Conservation (phyloP, 495 filamentous ascomycete species). For the Penicillium simplicissimum region DNA sequence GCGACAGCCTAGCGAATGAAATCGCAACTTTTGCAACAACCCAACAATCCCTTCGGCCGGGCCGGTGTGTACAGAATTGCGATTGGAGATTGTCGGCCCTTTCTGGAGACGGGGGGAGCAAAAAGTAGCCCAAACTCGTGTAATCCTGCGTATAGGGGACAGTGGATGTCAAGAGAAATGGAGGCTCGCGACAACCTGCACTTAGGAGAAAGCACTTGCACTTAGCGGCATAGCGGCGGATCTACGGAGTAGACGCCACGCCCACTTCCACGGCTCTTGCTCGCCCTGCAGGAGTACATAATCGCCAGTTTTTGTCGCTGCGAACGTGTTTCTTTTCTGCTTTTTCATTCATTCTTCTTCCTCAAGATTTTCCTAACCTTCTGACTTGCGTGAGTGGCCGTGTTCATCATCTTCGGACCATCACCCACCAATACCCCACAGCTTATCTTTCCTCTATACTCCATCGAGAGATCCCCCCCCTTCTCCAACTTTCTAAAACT, state of each 20-base stretch:
- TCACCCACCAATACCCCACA: not conserved
- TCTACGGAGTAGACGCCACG: constrained; percentile 25
- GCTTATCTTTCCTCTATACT: constrained; percentile 6
- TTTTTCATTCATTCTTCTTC: constrained; percentile 15
- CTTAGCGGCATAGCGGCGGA: constrained; percentile 32
- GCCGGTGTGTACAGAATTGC: constrained; percentile 1
- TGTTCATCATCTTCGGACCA: not conserved
- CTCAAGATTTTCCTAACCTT: not conserved
- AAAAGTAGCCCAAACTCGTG: constrained; percentile 11
- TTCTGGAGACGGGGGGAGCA: constrained; percentile 3
- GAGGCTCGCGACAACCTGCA: constrained; percentile 58
- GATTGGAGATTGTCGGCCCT: constrained; percentile 9
- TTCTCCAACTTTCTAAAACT: constrained; percentile 11
- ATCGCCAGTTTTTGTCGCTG: constrained; percentile 7
- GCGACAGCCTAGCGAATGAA: not conserved
- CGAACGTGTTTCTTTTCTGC: constrained; percentile 13
- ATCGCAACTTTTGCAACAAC: not conserved
- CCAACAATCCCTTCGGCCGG: constrained; percentile 1
- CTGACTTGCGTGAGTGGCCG: not conserved
- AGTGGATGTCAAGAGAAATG: constrained; percentile 16
- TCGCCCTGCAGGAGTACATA: constrained; percentile 15
- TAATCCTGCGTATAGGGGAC: constrained; percentile 46
- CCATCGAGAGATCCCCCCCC: not conserved
- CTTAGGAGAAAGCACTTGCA: constrained; percentile 59
- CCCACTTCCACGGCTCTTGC: constrained; percentile 12